Percentiles rank a stretch among this genome's conserved stretches.
phyloP scores from a whole-genome alignment of 1,284 basidiomycete species.

The Leccinum variabile region DNA sequence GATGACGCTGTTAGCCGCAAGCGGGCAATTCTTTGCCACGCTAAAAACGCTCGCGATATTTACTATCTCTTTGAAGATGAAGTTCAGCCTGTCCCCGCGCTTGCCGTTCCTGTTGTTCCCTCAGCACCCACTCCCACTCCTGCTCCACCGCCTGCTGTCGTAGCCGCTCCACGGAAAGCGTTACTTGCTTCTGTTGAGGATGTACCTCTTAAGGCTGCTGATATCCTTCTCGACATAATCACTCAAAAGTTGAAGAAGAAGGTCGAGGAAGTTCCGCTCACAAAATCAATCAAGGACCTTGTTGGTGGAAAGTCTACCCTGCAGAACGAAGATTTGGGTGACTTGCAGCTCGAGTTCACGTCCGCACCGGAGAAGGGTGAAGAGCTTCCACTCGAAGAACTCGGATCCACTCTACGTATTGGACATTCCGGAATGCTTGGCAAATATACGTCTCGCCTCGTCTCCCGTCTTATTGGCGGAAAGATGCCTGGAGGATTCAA shows the following conservation, averaged over 20 bases:
- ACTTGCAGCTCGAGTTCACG: conserved; percentile 86
- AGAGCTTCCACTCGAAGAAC: conserved; percentile 93
- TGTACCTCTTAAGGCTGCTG: conserved; percentile 88
- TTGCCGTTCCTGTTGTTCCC: conserved; percentile 44
- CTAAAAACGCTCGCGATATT: conserved; percentile 95
- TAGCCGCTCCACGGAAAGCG: conserved; percentile 59
- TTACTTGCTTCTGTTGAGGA: conserved; percentile 74
- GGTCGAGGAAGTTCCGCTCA: conserved; percentile 85
- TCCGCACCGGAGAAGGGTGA: conserved; percentile 98
- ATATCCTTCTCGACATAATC: conserved; percentile 87
- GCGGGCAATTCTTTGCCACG: conserved; percentile 87
- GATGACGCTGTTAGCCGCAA: conserved; percentile 84
- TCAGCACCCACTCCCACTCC: conserved; percentile 46
- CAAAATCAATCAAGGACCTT: conserved; percentile 97
- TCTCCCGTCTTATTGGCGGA: conserved; percentile 89
- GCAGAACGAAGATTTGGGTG: conserved; percentile 95
- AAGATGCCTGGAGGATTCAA: conserved; percentile 99
- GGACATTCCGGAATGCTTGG: conserved; percentile 89
- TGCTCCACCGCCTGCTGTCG: conserved; percentile 44
- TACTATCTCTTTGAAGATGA: conserved; percentile 98
- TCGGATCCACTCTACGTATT: conserved; percentile 81
- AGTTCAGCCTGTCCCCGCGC: conserved; percentile 47
- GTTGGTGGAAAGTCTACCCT: conserved; percentile 98
- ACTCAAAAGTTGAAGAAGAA: conserved; percentile 99
- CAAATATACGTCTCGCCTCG: conserved; percentile 91